These are phyloP conservation scores for Leccinum aurantiacum DNA, from an alignment of 768 basidiomycete species.

Conservation along the genomic window DNA sequence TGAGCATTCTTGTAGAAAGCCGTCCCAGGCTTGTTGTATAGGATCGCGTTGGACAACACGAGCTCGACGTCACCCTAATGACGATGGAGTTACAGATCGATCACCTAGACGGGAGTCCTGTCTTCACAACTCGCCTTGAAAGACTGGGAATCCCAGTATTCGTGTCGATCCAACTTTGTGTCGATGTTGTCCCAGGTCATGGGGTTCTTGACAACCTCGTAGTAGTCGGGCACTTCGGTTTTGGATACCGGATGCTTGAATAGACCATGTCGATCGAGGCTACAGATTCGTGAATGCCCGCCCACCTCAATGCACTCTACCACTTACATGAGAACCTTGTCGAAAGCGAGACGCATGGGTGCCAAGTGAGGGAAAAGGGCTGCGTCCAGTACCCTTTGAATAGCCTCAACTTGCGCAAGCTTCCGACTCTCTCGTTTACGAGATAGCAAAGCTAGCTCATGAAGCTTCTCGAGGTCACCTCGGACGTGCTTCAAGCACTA, in stretches of 20 bases:
- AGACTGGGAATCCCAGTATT: constrained; percentile 73
- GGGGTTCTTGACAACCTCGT: constrained; percentile 78
- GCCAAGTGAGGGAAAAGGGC: constrained; percentile 68
- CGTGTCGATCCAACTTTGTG: constrained; percentile 73
- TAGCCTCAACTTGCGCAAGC: constrained; percentile 60
- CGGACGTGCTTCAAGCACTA: constrained; percentile 62
- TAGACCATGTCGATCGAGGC: constrained; percentile 68
- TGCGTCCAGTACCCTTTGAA: constrained; percentile 63
- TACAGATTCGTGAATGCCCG: constrained; percentile 32
- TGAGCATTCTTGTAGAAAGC: constrained; percentile 67
- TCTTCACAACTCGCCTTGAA: constrained; percentile 56
- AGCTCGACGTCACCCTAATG: constrained; percentile 75
- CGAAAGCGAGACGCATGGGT: constrained; percentile 61
- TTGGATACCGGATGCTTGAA: constrained; percentile 85
- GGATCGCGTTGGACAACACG: constrained; percentile 80
- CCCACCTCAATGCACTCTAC: not conserved
- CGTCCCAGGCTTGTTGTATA: constrained; percentile 81
- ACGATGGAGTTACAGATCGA: constrained; percentile 1
- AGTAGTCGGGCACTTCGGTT: constrained; percentile 85
- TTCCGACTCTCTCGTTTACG: constrained; percentile 84
- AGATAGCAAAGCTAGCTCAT: constrained; percentile 61
- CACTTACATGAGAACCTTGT: constrained; percentile 68
- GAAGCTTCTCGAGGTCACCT: constrained; percentile 74
- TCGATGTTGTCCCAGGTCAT: constrained; percentile 90
- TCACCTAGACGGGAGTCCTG: not conserved